Conservation (phyloP, 495 filamentous ascomycete species). For the Penicillium flavigenum region DNA sequence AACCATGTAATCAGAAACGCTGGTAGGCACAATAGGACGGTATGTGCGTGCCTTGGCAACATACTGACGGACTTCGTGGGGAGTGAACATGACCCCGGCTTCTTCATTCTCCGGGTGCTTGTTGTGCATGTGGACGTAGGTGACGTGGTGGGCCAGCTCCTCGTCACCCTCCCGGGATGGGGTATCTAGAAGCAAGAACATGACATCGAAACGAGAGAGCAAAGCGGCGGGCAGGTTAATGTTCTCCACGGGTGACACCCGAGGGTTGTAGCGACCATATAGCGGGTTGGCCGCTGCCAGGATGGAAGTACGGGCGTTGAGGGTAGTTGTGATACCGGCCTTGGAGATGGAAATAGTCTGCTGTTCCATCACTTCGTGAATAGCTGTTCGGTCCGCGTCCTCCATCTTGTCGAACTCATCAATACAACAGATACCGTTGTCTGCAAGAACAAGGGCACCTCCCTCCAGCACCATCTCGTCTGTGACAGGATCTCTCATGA, state of each 20-base stretch:
- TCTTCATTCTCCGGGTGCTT: slow-evolving; percentile 78
- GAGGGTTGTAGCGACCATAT: slow-evolving; percentile 97
- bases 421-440: slow-evolving; percentile 99
- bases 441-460: slow-evolving; percentile 90
- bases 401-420: slow-evolving; percentile 99
- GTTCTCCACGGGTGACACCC: slow-evolving; percentile 94
- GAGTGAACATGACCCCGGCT: slow-evolving; percentile 72
- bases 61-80: slow-evolving; percentile 91
- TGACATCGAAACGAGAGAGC: slow-evolving; percentile 92
- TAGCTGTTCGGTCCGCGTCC: slow-evolving; percentile 90
- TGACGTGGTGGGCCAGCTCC: slow-evolving; percentile 91
- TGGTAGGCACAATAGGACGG: slow-evolving; percentile 78
- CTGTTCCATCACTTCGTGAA: slow-evolving; percentile 99
- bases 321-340: slow-evolving; percentile 91
- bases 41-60: slow-evolving; percentile 88
- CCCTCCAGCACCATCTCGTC: slow-evolving; percentile 99
- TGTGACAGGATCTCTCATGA: slow-evolving; percentile 97
- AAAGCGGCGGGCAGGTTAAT: slow-evolving; percentile 96
- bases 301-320: slow-evolving; percentile 95
- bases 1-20: slow-evolving; percentile 91
- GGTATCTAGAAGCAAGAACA: slow-evolving; percentile 94
- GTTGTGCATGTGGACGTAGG: slow-evolving; percentile 97
- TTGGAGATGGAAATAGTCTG: slow-evolving; percentile 99
- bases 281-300: slow-evolving; percentile 97
- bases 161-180: slow-evolving; percentile 85